These are phyloP conservation scores for Paramecium biaurelia DNA, from an alignment of 73 alveolate species.

Conservation along the genomic window DNA sequence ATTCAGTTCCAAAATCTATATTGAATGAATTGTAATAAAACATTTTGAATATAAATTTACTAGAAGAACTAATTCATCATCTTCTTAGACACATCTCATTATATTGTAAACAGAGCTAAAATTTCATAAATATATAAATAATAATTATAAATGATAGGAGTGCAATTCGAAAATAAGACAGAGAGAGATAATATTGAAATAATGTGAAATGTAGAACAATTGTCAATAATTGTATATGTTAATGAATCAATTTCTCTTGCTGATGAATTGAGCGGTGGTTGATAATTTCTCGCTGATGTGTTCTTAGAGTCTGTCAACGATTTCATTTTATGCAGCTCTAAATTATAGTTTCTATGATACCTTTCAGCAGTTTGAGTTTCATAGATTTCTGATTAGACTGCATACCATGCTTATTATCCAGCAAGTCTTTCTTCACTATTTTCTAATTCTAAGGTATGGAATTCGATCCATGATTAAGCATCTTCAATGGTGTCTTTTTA, in stretches of 20 bases:
- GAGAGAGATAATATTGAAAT: background rate
- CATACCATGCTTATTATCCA: conserved; percentile 32
- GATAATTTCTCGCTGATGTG: conserved; percentile 57
- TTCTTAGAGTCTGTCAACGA: conserved; percentile 55
- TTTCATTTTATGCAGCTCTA: conserved; percentile 41
- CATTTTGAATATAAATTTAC: conserved; percentile 84
- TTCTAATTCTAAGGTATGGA: conserved; percentile 49
- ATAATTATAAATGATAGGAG: background rate
- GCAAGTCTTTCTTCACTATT: conserved; percentile 45
- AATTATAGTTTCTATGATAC: background rate
- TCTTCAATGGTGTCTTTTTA: conserved; percentile 50
- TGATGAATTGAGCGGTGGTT: conserved; percentile 42
- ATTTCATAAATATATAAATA: conserved; percentile 58
- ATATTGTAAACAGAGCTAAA: conserved; percentile 76
- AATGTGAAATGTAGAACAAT: background rate
- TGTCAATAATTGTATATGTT: conserved; percentile 31
- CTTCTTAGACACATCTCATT: conserved; percentile 81
- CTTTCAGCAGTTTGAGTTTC: conserved; percentile 48
- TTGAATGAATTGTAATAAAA: background rate
- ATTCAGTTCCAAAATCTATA: conserved; percentile 66
- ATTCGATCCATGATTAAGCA: conserved; percentile 52
- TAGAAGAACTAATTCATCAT: conserved; percentile 85
- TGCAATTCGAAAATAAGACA: background rate
- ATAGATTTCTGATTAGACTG: conserved; percentile 27
- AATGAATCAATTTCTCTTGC: conserved; percentile 44